Evolutionary conservation across 2,329 filamentous ascomycete species (phyloP), one percentile per base, ranked within the genome.

Genomic region (Hypoxylon sp.): DNA sequence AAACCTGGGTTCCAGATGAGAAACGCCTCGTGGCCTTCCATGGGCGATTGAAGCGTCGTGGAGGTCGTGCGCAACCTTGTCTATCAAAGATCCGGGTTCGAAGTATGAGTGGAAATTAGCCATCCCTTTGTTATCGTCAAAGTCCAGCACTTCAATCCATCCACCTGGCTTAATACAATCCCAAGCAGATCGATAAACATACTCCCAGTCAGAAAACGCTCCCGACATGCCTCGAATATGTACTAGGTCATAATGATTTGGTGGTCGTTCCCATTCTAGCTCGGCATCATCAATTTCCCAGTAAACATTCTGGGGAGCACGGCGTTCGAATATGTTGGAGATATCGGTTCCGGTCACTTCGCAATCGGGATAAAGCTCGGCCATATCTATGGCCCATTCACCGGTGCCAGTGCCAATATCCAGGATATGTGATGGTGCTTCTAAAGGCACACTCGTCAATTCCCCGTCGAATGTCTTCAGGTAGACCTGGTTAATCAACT

Each of bases 401-500:
- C 87, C 87, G 2, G 85, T 85, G 40, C 85, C 87, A 6, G 85
- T 87, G 28, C 87, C 87, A 53, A 89, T 81, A 71, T 89, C 87
- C 18, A 89, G 79, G 28, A 89, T 80, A 55, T 78, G 74, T 2
- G 71, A 72, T 1, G 81, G 80, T 45, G 78, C 64, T 44, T 80
- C 74, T 18, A 85, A 73, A 2, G 80, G 78, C 5, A 80, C 80
- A n/a, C 79, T 78, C 20, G 79, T 83, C 32, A 82, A 72, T 61
- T 82, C 78, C 63, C 79, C 80, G 32, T 81, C 78, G 51, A 85
- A 80, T 14, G 82, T 77, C 57, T 84, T 83, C 4, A 89, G 77
- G 71, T 87, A 90, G 48, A 90, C 84, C 72, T 90, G 87, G 68
- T 91, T 87, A 38, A 87, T 79, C 54, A 91, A 80, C 61, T 85